These are phyloP conservation scores for Daldinia caldariorum DNA, from an alignment of 495 filamentous ascomycete genomes.

Conservation along the genomic window DNA sequence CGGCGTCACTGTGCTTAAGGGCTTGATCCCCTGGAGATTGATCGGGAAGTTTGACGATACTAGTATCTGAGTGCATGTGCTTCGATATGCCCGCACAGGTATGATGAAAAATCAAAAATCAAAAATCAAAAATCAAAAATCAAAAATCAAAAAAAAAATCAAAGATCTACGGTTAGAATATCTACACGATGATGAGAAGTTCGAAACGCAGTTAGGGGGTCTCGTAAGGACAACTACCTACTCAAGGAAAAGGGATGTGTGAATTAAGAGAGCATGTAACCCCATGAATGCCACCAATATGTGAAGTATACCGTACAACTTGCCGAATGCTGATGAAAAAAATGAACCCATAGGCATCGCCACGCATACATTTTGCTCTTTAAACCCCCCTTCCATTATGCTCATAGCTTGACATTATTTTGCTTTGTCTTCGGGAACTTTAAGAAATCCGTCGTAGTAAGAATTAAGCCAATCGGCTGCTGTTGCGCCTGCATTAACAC, in stretches of 20 bases:
- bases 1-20: conserved; percentile 62
- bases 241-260: conserved; percentile 18
- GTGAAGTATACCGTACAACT: conserved; percentile 34
- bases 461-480: conserved; percentile 66
- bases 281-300: conserved; percentile 27
- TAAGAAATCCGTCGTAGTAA: conserved; percentile 67
- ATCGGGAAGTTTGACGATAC: conserved; percentile 37
- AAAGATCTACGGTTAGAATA: not conserved
- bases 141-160: no score
- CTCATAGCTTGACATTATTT: conserved; percentile 10
- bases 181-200: not conserved
- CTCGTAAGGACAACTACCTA: not conserved
- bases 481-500: conserved; percentile 54
- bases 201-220: not conserved
- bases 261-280: conserved; percentile 30
- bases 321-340: conserved; percentile 25
- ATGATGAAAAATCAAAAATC: not conserved
- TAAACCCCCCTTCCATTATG: not conserved
- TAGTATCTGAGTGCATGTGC: conserved; percentile 3
- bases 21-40: conserved; percentile 46
- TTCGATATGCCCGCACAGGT: not conserved
- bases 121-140: no score
- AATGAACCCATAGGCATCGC: conserved; percentile 2
- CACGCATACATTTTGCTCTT: conserved; percentile 22
- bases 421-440: conserved; percentile 46